Evolutionary conservation across 2,329 filamentous ascomycete genomes (phyloP).

Genomic region (Diplodia mutila): DNA sequence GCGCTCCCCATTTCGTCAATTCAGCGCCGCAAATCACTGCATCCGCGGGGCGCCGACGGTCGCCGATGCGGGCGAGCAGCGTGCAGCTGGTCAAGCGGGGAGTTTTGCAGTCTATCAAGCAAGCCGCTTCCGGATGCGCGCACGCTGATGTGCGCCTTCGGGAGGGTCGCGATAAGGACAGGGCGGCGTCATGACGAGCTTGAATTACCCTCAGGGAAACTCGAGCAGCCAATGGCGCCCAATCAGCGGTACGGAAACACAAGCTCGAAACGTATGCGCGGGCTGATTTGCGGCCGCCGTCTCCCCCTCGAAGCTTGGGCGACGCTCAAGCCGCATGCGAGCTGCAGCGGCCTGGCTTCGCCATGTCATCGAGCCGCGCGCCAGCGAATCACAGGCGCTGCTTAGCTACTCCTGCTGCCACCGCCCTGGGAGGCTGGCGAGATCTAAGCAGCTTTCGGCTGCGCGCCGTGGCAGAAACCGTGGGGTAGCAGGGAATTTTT

Average conservation of each 20-base stretch:
- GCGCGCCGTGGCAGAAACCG: constrained; percentile 33
- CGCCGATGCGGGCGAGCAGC: constrained; percentile 5
- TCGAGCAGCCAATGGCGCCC: constrained; percentile 16
- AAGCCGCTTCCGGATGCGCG: constrained; percentile 14
- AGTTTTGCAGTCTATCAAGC: constrained; percentile 20
- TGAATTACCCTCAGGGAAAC: constrained; percentile 24
- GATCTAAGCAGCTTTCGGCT: constrained; percentile 18
- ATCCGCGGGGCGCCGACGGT: background rate
- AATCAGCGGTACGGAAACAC: constrained; percentile 2
- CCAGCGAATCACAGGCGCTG: constrained; percentile 1
- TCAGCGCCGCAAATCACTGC: constrained; percentile 11
- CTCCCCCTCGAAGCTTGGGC: constrained; percentile 16
- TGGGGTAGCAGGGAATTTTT: constrained; percentile 42
- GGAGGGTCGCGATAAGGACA: constrained; percentile 25
- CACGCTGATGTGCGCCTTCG: constrained; percentile 16
- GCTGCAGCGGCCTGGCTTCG: constrained; percentile 3
- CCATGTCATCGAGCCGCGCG: constrained; percentile 20
- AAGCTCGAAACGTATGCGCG: constrained; percentile 5
- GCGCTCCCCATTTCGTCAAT: constrained; percentile 11
- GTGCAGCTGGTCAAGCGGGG: constrained; percentile 21
- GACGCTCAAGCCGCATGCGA: constrained; percentile 19
- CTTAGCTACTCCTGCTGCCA: constrained; percentile 29
- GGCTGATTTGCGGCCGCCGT: constrained; percentile 17
- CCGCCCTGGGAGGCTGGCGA: constrained; percentile 32
- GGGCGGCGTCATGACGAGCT: constrained; percentile 23